Conservation (phyloP, 2,329 filamentous ascomycete genomes). For the Torrubiella hemipterigena region DNA sequence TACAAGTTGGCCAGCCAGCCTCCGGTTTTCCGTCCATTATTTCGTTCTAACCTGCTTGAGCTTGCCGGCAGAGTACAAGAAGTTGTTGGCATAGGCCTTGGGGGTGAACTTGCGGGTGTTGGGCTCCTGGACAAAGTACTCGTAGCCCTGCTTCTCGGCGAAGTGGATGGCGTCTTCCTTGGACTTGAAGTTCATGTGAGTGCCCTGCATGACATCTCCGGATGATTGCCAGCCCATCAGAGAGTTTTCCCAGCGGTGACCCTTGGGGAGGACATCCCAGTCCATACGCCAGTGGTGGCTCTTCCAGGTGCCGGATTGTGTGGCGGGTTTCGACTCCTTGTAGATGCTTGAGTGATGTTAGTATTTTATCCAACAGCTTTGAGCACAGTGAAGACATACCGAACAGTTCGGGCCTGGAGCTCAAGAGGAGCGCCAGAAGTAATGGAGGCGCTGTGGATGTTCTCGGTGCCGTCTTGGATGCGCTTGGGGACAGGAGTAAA, state of each 20-base stretch:
- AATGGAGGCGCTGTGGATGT: slow-evolving; percentile 67
- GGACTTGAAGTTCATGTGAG: slow-evolving; percentile 74
- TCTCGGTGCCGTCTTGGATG: slow-evolving; percentile 84
- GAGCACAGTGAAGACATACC: slow-evolving; percentile 42
- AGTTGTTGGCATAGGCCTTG: slow-evolving; percentile 97
- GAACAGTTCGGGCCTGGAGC: slow-evolving; percentile 84
- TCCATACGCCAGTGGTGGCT: slow-evolving; percentile 90
- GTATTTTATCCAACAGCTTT: background rate
- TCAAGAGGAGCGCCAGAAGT: slow-evolving; percentile 89
- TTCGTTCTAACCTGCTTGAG: slow-evolving; percentile 80
- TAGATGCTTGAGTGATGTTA: slow-evolving; percentile 57
- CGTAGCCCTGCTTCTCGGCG: slow-evolving; percentile 97
- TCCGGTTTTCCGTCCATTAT: slow-evolving; percentile 42
- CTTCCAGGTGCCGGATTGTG: slow-evolving; percentile 85
- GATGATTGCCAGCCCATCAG: slow-evolving; percentile 98
- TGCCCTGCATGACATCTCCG: slow-evolving; percentile 89
- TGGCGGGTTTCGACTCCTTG: slow-evolving; percentile 83
- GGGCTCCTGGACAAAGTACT: slow-evolving; percentile 97
- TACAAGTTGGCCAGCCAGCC: too few species aligned
- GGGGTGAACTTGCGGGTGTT: slow-evolving; percentile 75
- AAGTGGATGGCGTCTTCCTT: slow-evolving; percentile 94
- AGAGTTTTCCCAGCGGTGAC: slow-evolving; percentile 95
- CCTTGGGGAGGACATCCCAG: slow-evolving; percentile 88
- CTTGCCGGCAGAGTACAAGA: slow-evolving; percentile 73
- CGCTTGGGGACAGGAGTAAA: slow-evolving; percentile 86